phyloP scores from a whole-genome alignment of 2,329 filamentous ascomycete species.

The Claviceps africana region DNA sequence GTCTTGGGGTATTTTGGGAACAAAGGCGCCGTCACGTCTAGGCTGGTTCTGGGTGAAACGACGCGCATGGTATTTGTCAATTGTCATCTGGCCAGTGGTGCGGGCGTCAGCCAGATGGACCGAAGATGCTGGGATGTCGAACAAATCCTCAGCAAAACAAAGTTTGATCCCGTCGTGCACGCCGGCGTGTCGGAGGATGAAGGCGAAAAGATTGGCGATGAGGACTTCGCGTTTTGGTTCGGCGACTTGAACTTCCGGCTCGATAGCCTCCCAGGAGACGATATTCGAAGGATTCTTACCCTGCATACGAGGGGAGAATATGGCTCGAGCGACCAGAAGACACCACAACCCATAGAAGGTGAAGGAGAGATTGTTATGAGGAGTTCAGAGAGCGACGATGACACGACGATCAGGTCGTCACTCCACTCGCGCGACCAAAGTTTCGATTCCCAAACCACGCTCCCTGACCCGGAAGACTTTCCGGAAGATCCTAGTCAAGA shows the following conservation, averaged over 20 bases:
- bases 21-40: conserved; percentile 75
- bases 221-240: conserved; percentile 92
- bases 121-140: conserved; percentile 79
- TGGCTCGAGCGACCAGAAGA: conserved; percentile 33
- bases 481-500: conserved; percentile 56
- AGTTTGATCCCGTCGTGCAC: conserved; percentile 60
- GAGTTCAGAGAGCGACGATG: conserved; percentile 32
- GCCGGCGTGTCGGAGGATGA: conserved; percentile 52
- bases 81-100: conserved; percentile 77
- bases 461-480: conserved; percentile 54
- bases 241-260: conserved; percentile 92
- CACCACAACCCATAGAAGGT: conserved; percentile 25
- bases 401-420: conserved; percentile 24
- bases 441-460: conserved; percentile 26
- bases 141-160: conserved; percentile 62
- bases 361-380: conserved; percentile 37
- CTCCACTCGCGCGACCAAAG: conserved; percentile 20
- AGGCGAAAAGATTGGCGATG: conserved; percentile 62
- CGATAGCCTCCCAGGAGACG: conserved; percentile 74
- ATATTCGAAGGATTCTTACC: conserved; percentile 72
- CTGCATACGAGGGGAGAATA: conserved; percentile 74
- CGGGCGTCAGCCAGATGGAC: conserved; percentile 63
- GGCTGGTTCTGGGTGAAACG: conserved; percentile 77
- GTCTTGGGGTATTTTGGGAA: conserved; percentile 90
- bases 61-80: conserved; percentile 85